Evolutionary conservation across 2,329 filamentous ascomycete species (phyloP).

Genomic region (Fusarium stilboides): DNA sequence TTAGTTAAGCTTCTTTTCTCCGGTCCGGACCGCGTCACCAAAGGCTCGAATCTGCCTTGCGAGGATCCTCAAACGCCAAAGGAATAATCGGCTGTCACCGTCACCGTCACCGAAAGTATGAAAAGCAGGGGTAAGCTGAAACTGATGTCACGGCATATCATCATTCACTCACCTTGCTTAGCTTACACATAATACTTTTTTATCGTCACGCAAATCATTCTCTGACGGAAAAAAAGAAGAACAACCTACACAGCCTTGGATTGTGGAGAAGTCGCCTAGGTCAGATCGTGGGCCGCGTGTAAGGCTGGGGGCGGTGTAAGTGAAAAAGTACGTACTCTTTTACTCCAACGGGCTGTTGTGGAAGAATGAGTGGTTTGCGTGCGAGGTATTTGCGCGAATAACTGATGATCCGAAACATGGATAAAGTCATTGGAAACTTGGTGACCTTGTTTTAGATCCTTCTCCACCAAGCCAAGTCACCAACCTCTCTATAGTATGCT

Average conservation of each 20-base stretch:
- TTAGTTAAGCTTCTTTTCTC: constrained; percentile 39
- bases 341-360: neutral
- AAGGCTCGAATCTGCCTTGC: constrained; percentile 25
- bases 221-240: constrained; percentile 12
- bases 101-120: constrained; percentile 14
- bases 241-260: constrained; percentile 40
- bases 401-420: constrained; percentile 17
- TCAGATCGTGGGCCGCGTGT: constrained; percentile 49
- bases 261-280: constrained; percentile 35
- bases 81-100: constrained; percentile 23
- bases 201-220: constrained; percentile 17
- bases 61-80: constrained; percentile 35
- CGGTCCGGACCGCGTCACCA: constrained; percentile 27
- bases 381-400: constrained; percentile 12
- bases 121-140: constrained; percentile 34
- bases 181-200: neutral
- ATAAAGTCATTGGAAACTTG: neutral
- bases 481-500: neutral
- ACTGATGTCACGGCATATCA: constrained; percentile 43
- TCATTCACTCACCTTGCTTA: neutral
- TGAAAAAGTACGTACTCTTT: constrained; percentile 15
- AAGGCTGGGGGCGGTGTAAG: constrained; percentile 49
- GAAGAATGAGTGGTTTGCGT: neutral
- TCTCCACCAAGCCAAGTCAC: constrained; percentile 2
- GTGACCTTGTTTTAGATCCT: constrained; percentile 8